A percentile compares a stretch with the other conserved stretches of the same genome.
phyloP scores from a whole-genome alignment of 1,284 basidiomycete genomes.

The Phylloporus sp. region DNA sequence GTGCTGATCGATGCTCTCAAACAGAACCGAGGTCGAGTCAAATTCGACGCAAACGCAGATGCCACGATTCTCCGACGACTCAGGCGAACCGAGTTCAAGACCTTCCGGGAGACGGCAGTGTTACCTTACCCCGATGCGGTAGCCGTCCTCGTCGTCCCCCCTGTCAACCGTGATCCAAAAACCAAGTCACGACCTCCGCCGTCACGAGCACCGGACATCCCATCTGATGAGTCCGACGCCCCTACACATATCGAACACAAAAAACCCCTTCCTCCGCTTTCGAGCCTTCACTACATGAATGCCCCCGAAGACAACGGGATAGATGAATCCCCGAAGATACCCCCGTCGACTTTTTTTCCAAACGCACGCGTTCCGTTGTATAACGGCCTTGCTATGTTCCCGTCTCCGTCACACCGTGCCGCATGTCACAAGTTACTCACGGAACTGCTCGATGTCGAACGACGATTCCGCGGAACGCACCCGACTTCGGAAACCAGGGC shows the following conservation, averaged over 20 bases:
- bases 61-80: constrained; percentile 58
- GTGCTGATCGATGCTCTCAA: constrained; percentile 46
- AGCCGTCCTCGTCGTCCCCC: constrained; percentile 72
- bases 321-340: constrained; percentile 13
- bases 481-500: background rate
- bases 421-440: constrained; percentile 54
- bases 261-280: constrained; percentile 46
- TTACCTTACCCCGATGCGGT: constrained; percentile 57
- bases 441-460: constrained; percentile 54
- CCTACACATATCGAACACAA: background rate
- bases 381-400: constrained; percentile 66
- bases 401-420: constrained; percentile 58
- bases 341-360: constrained; percentile 40
- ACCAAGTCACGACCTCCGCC: constrained; percentile 54
- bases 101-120: constrained; percentile 49
- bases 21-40: background rate
- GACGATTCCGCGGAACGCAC: constrained; percentile 32
- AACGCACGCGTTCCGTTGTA: constrained; percentile 62
- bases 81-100: constrained; percentile 60
- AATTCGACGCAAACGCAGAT: constrained; percentile 16
- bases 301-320: background rate
- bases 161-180: constrained; percentile 57
- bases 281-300: constrained; percentile 30
- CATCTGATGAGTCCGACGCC: constrained; percentile 16
- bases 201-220: constrained; percentile 32